phyloP scores from a whole-genome alignment of 495 filamentous ascomycete species.

The Margaritispora aquatica region DNA sequence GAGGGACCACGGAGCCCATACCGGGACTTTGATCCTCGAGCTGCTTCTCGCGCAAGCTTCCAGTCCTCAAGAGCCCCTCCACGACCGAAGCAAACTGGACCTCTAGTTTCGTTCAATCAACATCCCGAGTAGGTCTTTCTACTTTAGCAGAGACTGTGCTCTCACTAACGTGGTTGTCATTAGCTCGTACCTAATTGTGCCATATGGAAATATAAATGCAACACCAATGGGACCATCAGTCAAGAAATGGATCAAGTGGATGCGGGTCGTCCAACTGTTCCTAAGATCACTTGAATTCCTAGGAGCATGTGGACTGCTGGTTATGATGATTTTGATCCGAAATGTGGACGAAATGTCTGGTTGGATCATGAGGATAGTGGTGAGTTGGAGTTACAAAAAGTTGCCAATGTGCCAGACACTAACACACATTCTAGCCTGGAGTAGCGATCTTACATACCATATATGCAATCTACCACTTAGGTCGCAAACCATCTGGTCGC shows the following conservation, averaged over 20 bases:
- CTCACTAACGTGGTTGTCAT: constrained; percentile 2
- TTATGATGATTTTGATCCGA: constrained; percentile 66
- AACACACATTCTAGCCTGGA: constrained; percentile 41
- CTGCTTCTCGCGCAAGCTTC: constrained; percentile 67
- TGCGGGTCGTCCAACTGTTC: constrained; percentile 57
- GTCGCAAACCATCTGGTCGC: constrained; percentile 55
- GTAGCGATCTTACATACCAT: constrained; percentile 61
- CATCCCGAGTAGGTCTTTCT: constrained; percentile 67
- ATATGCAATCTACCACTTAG: constrained; percentile 76
- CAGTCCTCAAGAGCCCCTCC: constrained; percentile 37
- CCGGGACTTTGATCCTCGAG: constrained; percentile 72
- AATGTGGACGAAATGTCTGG: constrained; percentile 51
- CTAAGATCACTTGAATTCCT: constrained; percentile 59
- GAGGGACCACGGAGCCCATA: constrained; percentile 33
- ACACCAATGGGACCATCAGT: constrained; percentile 64
- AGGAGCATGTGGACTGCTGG: constrained; percentile 61
- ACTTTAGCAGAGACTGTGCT: background rate
- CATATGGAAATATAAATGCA: constrained; percentile 41
- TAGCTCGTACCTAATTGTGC: constrained; percentile 37
- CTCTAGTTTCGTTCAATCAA: constrained; percentile 68
- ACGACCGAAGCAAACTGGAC: constrained; percentile 62
- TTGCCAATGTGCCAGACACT: background rate
- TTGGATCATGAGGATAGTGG: constrained; percentile 74
- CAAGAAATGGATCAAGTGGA: constrained; percentile 60
- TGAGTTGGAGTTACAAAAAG: constrained; percentile 38